Evolutionary conservation across 2,329 filamentous ascomycete species (phyloP), one percentile per base, ranked within the genome.

Genomic region (Microsporum ferrugineum): DNA sequence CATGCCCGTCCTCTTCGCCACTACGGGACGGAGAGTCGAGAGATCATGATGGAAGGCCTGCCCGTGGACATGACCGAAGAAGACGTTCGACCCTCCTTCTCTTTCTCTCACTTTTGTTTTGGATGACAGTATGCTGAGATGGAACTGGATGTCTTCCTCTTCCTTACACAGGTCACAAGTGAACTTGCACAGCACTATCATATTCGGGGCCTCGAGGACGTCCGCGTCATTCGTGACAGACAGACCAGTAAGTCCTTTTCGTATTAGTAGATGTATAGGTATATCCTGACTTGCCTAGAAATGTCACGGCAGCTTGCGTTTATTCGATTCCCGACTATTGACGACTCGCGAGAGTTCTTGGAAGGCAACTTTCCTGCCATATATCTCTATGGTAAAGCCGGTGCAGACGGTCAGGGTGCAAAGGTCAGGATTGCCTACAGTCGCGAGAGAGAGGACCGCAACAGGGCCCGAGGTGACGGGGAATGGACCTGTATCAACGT

Each of bases 401-500:
- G 27, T n/a, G 53, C 66, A 34, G 65, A 73, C 33, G 72, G 76
- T 57, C 72, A 69, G 63, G 72, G 73, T 57, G 73, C 73, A 36
- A 75, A 75, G 68, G 75, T 78, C 59, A 78, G 78, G 65, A 80
- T 82, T 68, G 77, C 78, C 45, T 82, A 76, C 68, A 80, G 79
- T 63, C 77, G 78, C 31, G 80, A 81, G 66, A 75, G 78, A 62
- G 80, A 80, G 61, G 79, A 82, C 59, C 73, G 78, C 64, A 72
- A 73, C 62, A 71, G 77, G 61, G 71, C 74, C 12, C 75, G 75
- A 63, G 73, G 75, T 17, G 80, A 82, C 59, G 78, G 79, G 53
- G 82, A 84, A 64, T 84, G 82, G 82, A 80, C 75, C 45, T 84
- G 82, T 66, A 76, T 77, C 62, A 77, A 78, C 64, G 80, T 83